phyloP scores from a whole-genome alignment of 441 rosid species.

The Pelargonium cotyledonis region DNA sequence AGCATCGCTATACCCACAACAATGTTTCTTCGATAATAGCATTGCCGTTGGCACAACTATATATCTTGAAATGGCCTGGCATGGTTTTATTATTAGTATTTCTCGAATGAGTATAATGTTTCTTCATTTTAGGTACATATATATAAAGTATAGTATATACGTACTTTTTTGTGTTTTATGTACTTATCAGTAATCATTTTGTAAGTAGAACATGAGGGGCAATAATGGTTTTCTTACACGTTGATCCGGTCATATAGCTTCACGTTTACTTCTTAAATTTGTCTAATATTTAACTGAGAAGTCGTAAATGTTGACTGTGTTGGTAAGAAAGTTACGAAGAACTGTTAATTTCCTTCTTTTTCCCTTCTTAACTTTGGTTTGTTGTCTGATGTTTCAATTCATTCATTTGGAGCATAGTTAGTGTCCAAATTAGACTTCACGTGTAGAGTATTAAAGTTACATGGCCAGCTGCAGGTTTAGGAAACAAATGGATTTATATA shows the following conservation, averaged over 20 bases:
- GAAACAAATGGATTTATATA: too few relatives aligned
- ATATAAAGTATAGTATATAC: neutral
- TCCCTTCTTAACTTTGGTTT: neutral
- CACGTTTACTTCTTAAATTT: too few relatives aligned
- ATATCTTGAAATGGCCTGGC: neutral
- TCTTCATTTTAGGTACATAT: neutral
- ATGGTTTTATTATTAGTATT: neutral
- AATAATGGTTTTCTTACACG: too few relatives aligned
- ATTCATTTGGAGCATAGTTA: neutral
- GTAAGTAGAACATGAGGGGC: too few relatives aligned
- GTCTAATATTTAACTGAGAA: too few relatives aligned
- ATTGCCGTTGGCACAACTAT: too few relatives aligned
- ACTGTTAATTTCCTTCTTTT: too few relatives aligned
- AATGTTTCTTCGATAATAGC: neutral
- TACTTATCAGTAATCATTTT: neutral
- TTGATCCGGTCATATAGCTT: too few relatives aligned
- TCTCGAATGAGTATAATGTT: neutral
- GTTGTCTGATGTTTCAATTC: neutral
- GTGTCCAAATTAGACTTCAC: neutral
- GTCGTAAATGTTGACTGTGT: too few relatives aligned
- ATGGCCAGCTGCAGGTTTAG: too few relatives aligned
- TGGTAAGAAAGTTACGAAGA: too few relatives aligned
- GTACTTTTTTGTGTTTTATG: neutral
- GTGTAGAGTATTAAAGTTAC: neutral
- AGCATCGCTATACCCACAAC: neutral